Evolutionary conservation across 805 yeast species (phyloP).

Genomic region (Candida caryicola): DNA sequence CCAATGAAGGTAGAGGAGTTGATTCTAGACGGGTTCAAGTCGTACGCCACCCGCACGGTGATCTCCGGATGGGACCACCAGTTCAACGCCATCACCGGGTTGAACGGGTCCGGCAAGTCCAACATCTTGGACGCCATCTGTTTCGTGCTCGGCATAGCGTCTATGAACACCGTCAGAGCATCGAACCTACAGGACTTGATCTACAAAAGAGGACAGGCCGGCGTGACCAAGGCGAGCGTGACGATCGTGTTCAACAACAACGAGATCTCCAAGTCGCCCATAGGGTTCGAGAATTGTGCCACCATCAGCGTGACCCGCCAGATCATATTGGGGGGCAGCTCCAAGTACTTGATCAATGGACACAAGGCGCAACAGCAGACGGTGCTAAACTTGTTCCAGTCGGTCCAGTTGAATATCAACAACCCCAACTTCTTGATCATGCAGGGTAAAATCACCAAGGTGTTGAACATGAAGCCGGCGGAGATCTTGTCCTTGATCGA

Average conservation of each 20-base stretch:
- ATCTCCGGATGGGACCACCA: conserved; percentile 94
- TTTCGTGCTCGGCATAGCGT: conserved; percentile 93
- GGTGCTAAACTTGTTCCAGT: conserved; percentile 84
- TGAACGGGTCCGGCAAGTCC: conserved; percentile 97
- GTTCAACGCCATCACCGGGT: conserved; percentile 96
- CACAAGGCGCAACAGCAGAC: conserved; percentile 94
- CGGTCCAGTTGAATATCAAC: conserved; percentile 92
- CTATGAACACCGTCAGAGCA: conserved; percentile 94
- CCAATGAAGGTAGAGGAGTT: conserved; percentile 91
- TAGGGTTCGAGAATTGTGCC: conserved; percentile 74
- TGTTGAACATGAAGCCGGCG: conserved; percentile 89
- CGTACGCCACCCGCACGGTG: conserved; percentile 95
- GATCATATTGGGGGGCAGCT: conserved; percentile 84
- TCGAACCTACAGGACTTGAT: conserved; percentile 89
- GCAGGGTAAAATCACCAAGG: conserved; percentile 99
- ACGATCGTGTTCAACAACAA: conserved; percentile 91
- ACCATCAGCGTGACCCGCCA: conserved; percentile 91
- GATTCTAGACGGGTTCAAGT: conserved; percentile 95
- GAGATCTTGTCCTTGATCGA: conserved; percentile 89
- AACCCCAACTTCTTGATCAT: conserved; percentile 95
- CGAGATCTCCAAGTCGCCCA: conserved; percentile 75
- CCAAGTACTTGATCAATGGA: conserved; percentile 91
- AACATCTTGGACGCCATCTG: conserved; percentile 96
- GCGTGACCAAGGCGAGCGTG: conserved; percentile 94
- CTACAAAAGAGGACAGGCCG: conserved; percentile 97